Evolutionary conservation across 139 green algal genomes (phyloP).

Genomic region (Chlorella sp.): DNA sequence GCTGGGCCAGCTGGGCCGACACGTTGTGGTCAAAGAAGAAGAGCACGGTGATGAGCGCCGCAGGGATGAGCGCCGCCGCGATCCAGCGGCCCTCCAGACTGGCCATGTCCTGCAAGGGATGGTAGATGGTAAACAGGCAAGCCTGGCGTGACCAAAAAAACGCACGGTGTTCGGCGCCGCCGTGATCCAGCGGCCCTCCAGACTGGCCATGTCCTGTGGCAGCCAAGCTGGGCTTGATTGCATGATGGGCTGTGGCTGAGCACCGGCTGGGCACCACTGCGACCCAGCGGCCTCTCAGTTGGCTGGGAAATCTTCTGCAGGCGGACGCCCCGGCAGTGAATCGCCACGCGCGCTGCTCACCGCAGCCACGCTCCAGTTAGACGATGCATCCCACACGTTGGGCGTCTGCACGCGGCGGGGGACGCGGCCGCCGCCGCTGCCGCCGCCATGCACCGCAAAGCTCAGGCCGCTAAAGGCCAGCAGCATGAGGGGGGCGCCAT

Average conservation of each 20-base stretch:
- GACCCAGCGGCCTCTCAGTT: conserved; percentile 70
- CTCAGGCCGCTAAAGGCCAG: conserved; percentile 71
- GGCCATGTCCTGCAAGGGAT: conserved; percentile 55
- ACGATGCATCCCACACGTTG: conserved; percentile 74
- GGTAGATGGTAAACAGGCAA: no score
- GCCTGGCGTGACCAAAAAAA: no score
- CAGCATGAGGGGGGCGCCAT: conserved; percentile 80
- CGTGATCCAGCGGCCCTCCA: conserved; percentile 70
- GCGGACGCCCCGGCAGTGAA: no score
- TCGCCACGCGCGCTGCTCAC: no score
- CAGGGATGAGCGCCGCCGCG: conserved; percentile 80
- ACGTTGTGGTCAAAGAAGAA: conserved; percentile 96
- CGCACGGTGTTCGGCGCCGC: conserved; percentile 83
- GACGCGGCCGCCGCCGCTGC: conserved; percentile 22
- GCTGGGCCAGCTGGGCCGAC: conserved; percentile 79
- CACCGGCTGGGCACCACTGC: conserved; percentile 78
- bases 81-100: conserved; percentile 70
- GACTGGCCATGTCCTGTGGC: conserved; percentile 66
- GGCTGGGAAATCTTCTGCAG: no score
- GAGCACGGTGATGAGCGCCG: conserved; percentile 82
- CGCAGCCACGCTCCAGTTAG: conserved; percentile 50
- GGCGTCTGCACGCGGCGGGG: conserved; percentile 67
- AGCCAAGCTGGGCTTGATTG: no score
- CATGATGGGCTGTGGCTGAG: no score
- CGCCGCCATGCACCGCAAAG: conserved; percentile 56